Conservation (phyloP, 2,329 filamentous ascomycete genomes). For the Arthrinium phaeospermum region DNA sequence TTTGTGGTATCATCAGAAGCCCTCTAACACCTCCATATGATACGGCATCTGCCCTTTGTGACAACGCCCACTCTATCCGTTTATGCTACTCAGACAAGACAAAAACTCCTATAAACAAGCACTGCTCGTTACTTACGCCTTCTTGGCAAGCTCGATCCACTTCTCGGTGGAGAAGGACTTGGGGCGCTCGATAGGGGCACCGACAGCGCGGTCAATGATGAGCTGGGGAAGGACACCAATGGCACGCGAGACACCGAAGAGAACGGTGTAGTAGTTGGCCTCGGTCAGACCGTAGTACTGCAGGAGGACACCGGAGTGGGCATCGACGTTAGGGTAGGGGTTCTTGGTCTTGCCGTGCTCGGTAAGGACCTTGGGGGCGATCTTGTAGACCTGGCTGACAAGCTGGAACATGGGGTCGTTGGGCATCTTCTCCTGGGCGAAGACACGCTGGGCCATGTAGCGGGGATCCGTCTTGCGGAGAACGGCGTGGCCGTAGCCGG, state of each 20-base stretch:
- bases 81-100: slow-evolving; percentile 34
- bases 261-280: slow-evolving; percentile 99
- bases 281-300: slow-evolving; percentile 99
- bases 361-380: slow-evolving; percentile 94
- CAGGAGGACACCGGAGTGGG: slow-evolving; percentile 97
- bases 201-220: slow-evolving; percentile 98
- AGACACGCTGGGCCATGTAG: slow-evolving; percentile 97
- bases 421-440: slow-evolving; percentile 90
- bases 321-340: slow-evolving; percentile 98
- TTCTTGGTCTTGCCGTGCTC: slow-evolving; percentile 99
- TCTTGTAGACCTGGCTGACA: slow-evolving; percentile 99
- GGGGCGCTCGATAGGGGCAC: slow-evolving; percentile 96
- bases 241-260: slow-evolving; percentile 97
- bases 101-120: slow-evolving; percentile 30
- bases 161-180: slow-evolving; percentile 99
- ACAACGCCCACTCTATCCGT: slow-evolving; percentile 38
- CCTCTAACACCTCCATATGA: slow-evolving; percentile 20
- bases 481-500: slow-evolving; percentile 97
- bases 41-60: slow-evolving; percentile 21
- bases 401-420: slow-evolving; percentile 99
- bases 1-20: slow-evolving; percentile 22
- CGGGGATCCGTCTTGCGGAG: slow-evolving; percentile 99
- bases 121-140: slow-evolving; percentile 69
- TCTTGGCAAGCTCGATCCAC: slow-evolving; percentile 92
- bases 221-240: slow-evolving; percentile 98